Percentiles rank a stretch among this genome's conserved stretches.
These are phyloP conservation scores for Debaryomyces sp. DNA, from an alignment of 1,139 yeast species.

Conservation along the genomic window DNA sequence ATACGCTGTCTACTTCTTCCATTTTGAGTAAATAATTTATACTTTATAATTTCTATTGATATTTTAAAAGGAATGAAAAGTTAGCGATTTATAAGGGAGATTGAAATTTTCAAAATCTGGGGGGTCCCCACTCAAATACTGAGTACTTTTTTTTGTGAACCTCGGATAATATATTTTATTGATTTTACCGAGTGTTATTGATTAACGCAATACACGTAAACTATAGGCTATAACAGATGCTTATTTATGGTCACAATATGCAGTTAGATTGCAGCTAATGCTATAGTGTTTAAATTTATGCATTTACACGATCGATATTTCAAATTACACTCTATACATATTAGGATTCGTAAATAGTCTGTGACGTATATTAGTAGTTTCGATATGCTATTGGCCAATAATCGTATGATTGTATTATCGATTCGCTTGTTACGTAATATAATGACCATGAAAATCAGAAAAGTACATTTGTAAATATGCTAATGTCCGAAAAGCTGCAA, in stretches of 20 bases:
- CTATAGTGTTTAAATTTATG: not conserved
- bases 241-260: not conserved
- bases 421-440: not conserved
- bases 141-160: slow-evolving; percentile 4
- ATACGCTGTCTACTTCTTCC: slow-evolving; percentile 54
- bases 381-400: not conserved
- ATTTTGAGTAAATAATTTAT: slow-evolving; percentile 16
- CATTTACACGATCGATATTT: not conserved
- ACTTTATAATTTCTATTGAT: not conserved
- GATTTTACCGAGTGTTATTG: not conserved
- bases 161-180: slow-evolving; percentile 6
- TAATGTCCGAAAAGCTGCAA: slow-evolving; percentile 1
- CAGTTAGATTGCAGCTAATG: not conserved
- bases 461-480: not conserved
- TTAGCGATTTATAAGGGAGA: not conserved
- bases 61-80: not conserved
- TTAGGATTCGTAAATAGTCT: not conserved
- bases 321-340: not conserved
- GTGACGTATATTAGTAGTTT: not conserved
- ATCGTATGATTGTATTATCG: not conserved
- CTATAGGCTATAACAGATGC: not conserved
- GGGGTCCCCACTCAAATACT: slow-evolving; percentile 1
- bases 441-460: not conserved
- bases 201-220: not conserved
- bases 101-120: slow-evolving; percentile 4